Evolutionary conservation across 352 stramenopile species (phyloP).

Genomic region (Pythium folliculosum): DNA sequence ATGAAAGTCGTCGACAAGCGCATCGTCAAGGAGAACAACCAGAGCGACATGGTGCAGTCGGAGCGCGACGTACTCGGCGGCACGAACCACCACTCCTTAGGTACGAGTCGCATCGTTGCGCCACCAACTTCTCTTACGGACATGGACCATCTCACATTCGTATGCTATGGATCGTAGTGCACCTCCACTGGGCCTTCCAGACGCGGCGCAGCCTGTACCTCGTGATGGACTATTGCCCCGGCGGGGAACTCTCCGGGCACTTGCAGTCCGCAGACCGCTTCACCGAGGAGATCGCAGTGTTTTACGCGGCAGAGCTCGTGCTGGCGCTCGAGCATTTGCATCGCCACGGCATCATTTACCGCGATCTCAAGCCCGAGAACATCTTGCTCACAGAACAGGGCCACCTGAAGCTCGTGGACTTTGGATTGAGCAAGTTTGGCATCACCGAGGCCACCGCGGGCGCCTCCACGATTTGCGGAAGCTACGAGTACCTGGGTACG

Average conservation of each 20-base stretch:
- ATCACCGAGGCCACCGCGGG: constrained; percentile 65
- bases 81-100: constrained; percentile 65
- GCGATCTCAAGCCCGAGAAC: constrained; percentile 89
- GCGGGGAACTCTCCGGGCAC: constrained; percentile 65
- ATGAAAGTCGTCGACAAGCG: constrained; percentile 81
- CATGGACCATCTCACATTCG: neutral
- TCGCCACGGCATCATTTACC: constrained; percentile 83
- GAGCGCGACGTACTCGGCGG: constrained; percentile 77
- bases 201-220: constrained; percentile 60
- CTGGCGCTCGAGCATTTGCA: constrained; percentile 83
- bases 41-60: constrained; percentile 63
- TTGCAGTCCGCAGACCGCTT: constrained; percentile 53
- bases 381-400: constrained; percentile 74
- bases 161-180: constrained; percentile 38
- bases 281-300: constrained; percentile 50
- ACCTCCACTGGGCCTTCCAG: constrained; percentile 82
- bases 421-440: constrained; percentile 84
- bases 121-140: too few species aligned
- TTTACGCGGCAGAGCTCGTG: constrained; percentile 75
- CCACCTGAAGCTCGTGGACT: constrained; percentile 82
- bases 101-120: constrained; percentile 15
- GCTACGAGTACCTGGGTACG: constrained; percentile 81
- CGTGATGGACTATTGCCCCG: constrained; percentile 84
- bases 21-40: constrained; percentile 49
- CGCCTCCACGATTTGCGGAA: constrained; percentile 70